Evolutionary conservation across 495 filamentous ascomycete species (phyloP), one percentile per base, ranked within the genome.

Genomic region (Aspergillus funiculosus): DNA sequence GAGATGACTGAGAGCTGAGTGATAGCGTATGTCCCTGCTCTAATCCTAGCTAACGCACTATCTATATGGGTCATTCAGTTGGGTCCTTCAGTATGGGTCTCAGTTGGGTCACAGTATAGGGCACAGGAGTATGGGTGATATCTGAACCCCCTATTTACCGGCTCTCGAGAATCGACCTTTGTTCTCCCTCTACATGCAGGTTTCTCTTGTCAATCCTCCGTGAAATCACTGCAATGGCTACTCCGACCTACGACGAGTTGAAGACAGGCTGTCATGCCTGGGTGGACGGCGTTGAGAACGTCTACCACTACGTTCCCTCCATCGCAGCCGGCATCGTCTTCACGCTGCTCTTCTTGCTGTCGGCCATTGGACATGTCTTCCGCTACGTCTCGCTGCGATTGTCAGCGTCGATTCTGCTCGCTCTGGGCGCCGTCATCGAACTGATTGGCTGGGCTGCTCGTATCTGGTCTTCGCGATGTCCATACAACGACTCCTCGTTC

Each of bases 361-460:
- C 66, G 3, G 63, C 70, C 50, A 35, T 74, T 11, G 43, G 62
- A 0, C 78, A 82, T 22, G 15, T 24, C 5, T 18, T n/a, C 36
- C 28, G 28, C 9, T 30, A 30, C 28, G 28, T 13, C 28, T 10
- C 14, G 3, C 10, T 3, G 4, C 28, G 28, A 4, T 13, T 30
- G 28, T 11, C 28, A 11, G 14, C 4, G 10, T 30, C 28, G 4
- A 6, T 21, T 21, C 10, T 39, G 3, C 18, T 19, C 2, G 18
- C 17, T 1, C 48, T 61, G 60, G 4, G 43, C 69, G 5, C 72
- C 73, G 49, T 54, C 64, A 2, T 59, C 63, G 78, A 81, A 56
- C 37, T 71, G 6, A 59, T 81, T 32, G 78, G 78, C 25, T 82
- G 78, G 78, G 70, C 66, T n/a, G 77, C 61, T n/a, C 64, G 77